These are phyloP conservation scores for Cystobasidiaceae sp. DNA, from an alignment of 1,284 basidiomycete species.

Conservation along the genomic window DNA sequence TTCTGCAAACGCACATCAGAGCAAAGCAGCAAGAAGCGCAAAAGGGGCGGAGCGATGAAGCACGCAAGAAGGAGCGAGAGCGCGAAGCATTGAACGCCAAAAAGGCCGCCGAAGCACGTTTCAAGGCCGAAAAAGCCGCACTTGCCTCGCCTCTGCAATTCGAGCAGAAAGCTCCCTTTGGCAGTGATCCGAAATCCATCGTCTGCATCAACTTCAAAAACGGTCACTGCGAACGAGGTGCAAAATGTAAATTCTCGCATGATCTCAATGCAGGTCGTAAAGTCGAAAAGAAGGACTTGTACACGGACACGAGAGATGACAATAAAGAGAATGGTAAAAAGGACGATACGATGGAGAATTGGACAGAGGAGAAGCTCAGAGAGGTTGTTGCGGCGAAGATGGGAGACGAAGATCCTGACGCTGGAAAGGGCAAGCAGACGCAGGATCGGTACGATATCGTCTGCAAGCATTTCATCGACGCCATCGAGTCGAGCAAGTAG, in stretches of 20 bases:
- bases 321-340: constrained; percentile 51
- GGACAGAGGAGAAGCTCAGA: constrained; percentile 91
- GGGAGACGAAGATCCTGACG: constrained; percentile 2
- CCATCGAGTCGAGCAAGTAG: constrained; percentile 86
- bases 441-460: constrained; percentile 60
- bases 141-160: constrained; percentile 50
- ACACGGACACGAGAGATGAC: constrained; percentile 80
- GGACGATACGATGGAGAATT: constrained; percentile 84
- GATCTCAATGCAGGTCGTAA: constrained; percentile 82
- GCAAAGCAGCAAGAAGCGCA: constrained; percentile 36
- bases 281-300: constrained; percentile 93
- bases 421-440: constrained; percentile 24
- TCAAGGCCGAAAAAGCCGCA: constrained; percentile 77
- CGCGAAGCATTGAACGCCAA: constrained; percentile 57
- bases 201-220: constrained; percentile 85
- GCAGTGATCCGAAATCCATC: constrained; percentile 88
- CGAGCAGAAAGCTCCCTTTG: constrained; percentile 67
- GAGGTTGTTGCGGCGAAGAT: constrained; percentile 77
- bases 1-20: not conserved
- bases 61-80: constrained; percentile 79
- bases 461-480: constrained; percentile 94
- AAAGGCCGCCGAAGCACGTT: constrained; percentile 60
- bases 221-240: constrained; percentile 60
- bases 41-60: constrained; percentile 46
- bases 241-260: constrained; percentile 79